phyloP scores from a whole-genome alignment of 2,329 filamentous ascomycete species.

The Rhynchosporium agropyri region DNA sequence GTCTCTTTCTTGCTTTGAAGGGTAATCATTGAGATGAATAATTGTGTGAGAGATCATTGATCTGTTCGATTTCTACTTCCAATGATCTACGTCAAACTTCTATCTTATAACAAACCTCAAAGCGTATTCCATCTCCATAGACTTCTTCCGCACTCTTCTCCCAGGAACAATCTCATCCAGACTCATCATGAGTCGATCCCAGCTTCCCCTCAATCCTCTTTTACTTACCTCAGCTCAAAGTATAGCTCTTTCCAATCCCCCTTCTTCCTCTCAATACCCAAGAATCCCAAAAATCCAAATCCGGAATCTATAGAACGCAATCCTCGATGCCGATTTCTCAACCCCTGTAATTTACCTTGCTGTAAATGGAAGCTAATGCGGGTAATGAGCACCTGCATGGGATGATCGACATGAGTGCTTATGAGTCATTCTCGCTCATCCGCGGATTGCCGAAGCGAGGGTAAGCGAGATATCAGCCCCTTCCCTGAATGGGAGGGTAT shows the following conservation, averaged over 20 bases:
- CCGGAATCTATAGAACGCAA: neutral
- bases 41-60: too few relatives aligned
- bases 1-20: too few relatives aligned
- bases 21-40: too few relatives aligned
- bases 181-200: neutral
- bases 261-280: neutral
- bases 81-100: neutral
- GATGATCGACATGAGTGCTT: slow-evolving; percentile 18
- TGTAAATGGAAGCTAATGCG: slow-evolving; percentile 6
- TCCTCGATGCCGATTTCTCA: neutral
- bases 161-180: neutral
- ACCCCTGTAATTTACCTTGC: neutral
- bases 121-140: neutral
- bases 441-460: slow-evolving; percentile 2
- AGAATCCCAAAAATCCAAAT: neutral
- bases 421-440: slow-evolving; percentile 29
- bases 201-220: neutral
- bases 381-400: neutral
- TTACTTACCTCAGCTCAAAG: neutral
- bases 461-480: neutral
- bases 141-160: neutral
- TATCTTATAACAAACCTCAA: neutral
- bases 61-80: too few relatives aligned
- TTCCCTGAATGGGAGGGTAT: too few relatives aligned
- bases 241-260: neutral